These are phyloP conservation scores for Phytopythium chamaehyphon DNA, from an alignment of 352 stramenopile genomes.

Conservation along the genomic window DNA sequence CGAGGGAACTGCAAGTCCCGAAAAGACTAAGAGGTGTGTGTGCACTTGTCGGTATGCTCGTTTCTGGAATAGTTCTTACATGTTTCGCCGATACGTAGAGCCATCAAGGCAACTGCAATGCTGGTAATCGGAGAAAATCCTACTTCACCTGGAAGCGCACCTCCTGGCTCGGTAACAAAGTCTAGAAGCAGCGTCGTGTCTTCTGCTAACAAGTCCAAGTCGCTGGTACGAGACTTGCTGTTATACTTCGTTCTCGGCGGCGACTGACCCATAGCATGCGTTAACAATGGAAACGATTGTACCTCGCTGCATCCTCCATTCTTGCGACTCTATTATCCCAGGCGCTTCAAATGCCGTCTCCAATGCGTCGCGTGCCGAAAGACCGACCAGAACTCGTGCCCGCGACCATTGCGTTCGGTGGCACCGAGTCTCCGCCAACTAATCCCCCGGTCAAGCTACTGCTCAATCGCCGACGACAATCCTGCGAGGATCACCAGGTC, in stretches of 20 bases:
- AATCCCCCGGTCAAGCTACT: slow-evolving; percentile 67
- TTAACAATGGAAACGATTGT: neutral
- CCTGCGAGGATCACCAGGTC: slow-evolving; percentile 6
- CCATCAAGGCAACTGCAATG: neutral
- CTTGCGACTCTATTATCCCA: no score
- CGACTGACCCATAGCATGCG: neutral
- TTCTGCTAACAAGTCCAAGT: slow-evolving; percentile 6
- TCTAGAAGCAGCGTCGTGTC: neutral
- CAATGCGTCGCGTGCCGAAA: slow-evolving; percentile 4
- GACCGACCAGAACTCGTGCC: slow-evolving; percentile 6
- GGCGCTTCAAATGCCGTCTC: neutral
- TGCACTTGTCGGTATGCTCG: neutral
- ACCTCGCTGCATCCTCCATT: neutral
- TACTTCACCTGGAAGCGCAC: neutral
- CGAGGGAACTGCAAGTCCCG: neutral
- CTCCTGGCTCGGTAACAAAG: neutral
- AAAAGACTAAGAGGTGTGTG: slow-evolving; percentile 2
- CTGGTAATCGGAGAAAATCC: neutral
- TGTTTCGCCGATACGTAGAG: neutral
- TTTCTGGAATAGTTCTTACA: neutral
- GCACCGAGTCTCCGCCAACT: slow-evolving; percentile 24
- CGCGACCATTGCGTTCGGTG: slow-evolving; percentile 8
- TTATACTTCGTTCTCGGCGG: slow-evolving; percentile 1
- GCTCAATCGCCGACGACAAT: slow-evolving; percentile 37
- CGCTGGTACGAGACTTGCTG: slow-evolving; percentile 14